phyloP scores from a whole-genome alignment of 805 yeast genomes.

The Sungouiozyma ichnusensis region DNA sequence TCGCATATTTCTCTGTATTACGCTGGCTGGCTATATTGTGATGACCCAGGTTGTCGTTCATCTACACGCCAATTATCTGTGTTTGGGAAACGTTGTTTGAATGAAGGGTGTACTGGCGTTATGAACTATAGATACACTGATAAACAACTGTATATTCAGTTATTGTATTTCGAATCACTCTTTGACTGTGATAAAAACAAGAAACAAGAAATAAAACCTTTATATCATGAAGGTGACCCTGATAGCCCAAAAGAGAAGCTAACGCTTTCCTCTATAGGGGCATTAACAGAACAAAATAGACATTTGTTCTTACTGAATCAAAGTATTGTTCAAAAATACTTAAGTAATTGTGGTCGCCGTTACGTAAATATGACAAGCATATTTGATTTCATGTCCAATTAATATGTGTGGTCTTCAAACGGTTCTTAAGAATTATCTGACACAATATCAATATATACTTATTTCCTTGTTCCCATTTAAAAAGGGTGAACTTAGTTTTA shows the following conservation, averaged over 20 bases:
- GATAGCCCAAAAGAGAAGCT: constrained; percentile 26
- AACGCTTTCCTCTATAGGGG: constrained; percentile 48
- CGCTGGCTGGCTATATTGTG: constrained; percentile 79
- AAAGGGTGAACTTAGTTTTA: background rate
- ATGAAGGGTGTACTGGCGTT: constrained; percentile 57
- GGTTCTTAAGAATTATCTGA: background rate
- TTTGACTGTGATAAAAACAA: constrained; percentile 79
- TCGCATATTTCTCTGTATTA: constrained; percentile 65
- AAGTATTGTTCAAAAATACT: constrained; percentile 57
- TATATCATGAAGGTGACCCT: constrained; percentile 31
- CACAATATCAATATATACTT: background rate
- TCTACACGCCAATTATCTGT: constrained; percentile 80
- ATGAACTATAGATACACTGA: constrained; percentile 71
- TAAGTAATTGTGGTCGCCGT: constrained; percentile 76
- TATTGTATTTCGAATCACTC: constrained; percentile 64
- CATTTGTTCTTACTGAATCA: constrained; percentile 43
- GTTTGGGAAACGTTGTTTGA: constrained; percentile 74
- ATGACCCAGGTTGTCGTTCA: constrained; percentile 71
- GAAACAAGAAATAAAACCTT: constrained; percentile 42
- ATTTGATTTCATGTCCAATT: constrained; percentile 50
- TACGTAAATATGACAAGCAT: constrained; percentile 77
- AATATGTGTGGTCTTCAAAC: background rate
- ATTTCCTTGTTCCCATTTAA: background rate
- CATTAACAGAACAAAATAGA: constrained; percentile 72
- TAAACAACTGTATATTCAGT: constrained; percentile 74